Percentiles rank a stretch among this genome's conserved stretches.
These are phyloP conservation scores for Trametes gibbosa DNA, from an alignment of 768 basidiomycete genomes.

Conservation along the genomic window DNA sequence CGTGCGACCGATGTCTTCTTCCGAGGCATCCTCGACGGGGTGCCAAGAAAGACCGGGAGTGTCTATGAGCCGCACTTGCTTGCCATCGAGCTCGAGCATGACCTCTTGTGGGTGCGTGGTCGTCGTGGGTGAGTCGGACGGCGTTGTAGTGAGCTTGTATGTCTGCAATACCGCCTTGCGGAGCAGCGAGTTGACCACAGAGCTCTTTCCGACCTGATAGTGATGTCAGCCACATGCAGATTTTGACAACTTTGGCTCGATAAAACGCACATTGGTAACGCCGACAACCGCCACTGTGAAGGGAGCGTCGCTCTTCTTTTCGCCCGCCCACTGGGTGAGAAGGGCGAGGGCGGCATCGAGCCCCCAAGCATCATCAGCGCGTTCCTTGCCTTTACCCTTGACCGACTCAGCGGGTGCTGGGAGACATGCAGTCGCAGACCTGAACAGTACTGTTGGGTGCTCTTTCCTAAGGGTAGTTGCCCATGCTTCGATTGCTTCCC, in stretches of 20 bases:
- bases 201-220: conserved; percentile 77
- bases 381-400: conserved; percentile 20
- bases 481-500: conserved; percentile 76
- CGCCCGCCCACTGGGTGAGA: conserved; percentile 46
- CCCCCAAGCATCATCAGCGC: conserved; percentile 60
- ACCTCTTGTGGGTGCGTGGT: conserved; percentile 67
- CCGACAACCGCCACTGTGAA: conserved; percentile 79
- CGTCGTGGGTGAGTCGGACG: conserved; percentile 65
- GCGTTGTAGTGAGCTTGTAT: conserved; percentile 47
- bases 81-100: conserved; percentile 44
- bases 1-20: conserved; percentile 35
- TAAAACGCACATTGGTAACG: conserved; percentile 66
- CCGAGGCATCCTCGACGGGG: conserved; percentile 37
- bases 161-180: conserved; percentile 50
- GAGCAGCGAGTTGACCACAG: conserved; percentile 77
- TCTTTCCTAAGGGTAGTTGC: conserved; percentile 53
- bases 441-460: conserved; percentile 69
- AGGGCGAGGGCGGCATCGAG: conserved; percentile 47
- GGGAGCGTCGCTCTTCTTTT: conserved; percentile 47
- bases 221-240: conserved; percentile 2
- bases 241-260: not conserved
- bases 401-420: conserved; percentile 31
- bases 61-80: conserved; percentile 69
- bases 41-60: conserved; percentile 81
- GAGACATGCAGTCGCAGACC: conserved; percentile 66